Evolutionary conservation across 2,329 filamentous ascomycete species (phyloP).

Genomic region (Niveomyces coronatus): DNA sequence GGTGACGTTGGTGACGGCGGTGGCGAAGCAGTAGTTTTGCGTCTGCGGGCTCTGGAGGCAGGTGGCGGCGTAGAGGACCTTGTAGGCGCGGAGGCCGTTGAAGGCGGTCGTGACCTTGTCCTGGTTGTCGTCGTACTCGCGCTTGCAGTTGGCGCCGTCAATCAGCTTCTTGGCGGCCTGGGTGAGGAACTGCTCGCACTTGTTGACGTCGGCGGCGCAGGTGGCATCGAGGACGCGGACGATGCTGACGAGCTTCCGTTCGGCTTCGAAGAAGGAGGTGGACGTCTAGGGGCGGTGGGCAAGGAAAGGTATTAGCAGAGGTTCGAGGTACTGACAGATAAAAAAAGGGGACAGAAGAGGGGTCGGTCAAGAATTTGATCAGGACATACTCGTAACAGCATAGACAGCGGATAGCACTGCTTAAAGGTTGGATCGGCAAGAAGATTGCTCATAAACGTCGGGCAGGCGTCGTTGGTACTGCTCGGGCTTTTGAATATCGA

Average conservation of each 20-base stretch:
- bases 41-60: constrained; percentile 62
- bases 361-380: not conserved
- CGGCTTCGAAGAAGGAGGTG: constrained; percentile 69
- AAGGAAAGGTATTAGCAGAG: no score
- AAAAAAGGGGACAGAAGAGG: not conserved
- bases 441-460: constrained; percentile 57
- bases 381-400: constrained; percentile 62
- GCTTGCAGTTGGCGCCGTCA: constrained; percentile 52
- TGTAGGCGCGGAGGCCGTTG: constrained; percentile 65
- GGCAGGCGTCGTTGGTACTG: constrained; percentile 41
- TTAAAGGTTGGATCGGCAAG: constrained; percentile 57
- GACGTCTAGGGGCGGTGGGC: constrained; percentile 61
- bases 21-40: constrained; percentile 68
- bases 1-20: constrained; percentile 67
- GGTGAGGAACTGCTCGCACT: constrained; percentile 57
- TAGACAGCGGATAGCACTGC: constrained; percentile 71
- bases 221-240: constrained; percentile 70
- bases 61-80: constrained; percentile 66
- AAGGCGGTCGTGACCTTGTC: constrained; percentile 65
- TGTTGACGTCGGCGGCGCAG: constrained; percentile 56
- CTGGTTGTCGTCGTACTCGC: constrained; percentile 59
- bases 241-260: constrained; percentile 59
- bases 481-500: constrained; percentile 48
- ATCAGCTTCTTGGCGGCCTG: constrained; percentile 56
- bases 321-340: no score